Evolutionary conservation across 2,329 filamentous ascomycete genomes (phyloP), one percentile per base, ranked within the genome.

Genomic region (Trichoderma semiorbis): DNA sequence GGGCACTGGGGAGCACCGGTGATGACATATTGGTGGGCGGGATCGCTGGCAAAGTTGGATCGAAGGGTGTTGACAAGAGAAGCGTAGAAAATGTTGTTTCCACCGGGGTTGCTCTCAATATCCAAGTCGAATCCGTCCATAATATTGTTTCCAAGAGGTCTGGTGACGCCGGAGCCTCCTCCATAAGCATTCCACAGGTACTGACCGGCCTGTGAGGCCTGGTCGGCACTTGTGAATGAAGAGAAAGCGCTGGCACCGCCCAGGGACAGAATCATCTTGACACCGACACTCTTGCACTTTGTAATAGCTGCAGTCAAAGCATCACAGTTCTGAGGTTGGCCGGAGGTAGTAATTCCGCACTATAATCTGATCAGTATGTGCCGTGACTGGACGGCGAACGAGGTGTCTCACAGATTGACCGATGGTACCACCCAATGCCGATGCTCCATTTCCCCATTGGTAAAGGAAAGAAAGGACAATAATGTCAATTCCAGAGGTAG

Each of bases 1-100:
- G 83, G 80, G 75, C 83, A 85, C 74, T 85, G 82, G 21, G 84
- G 83, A 10, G 83, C 82, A 7, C 80, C 83, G 0, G 82, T 81
- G 72, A 88, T 83, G 74, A 85, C 83, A 72, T 84, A 84, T 36
- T 72, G 39, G 36, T 72, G 58, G 32, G 58, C 39, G 0, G 75
- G 66, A 71, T 74, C 75, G 34, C 73, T 72, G 32, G 73, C 73
- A 43, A 75, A 75, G 73, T 73, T 73, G 50, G 39, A 65, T 68
- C 78, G 77, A 43, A 79, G 73, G 36, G 70, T 73, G 60, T 75
- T 72, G 24, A 78, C 72, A 70, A 77, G 69, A 18, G 36, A 47
- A 2, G 69, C 43, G 43, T 74, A 75, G 58, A 58, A 72, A 53
- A 43, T 43, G 39, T 72, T 26, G 63, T 71, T 75, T n/a, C 34